These are phyloP conservation scores for Anisogramma anomala DNA, from an alignment of 2,329 filamentous ascomycete genomes.

Conservation along the genomic window DNA sequence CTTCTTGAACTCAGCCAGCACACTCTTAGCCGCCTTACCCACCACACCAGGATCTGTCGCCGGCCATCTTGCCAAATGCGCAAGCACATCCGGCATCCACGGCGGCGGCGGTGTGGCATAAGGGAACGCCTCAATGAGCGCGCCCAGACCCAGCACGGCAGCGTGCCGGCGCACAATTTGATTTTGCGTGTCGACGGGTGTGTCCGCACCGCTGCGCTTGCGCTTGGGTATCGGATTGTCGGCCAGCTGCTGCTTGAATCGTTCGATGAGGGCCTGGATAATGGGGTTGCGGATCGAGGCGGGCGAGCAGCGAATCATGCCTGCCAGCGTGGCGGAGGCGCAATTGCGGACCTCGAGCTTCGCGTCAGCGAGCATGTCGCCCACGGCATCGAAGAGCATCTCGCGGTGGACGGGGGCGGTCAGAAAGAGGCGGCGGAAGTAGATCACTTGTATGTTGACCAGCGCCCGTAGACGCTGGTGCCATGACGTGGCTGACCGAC, in stretches of 20 bases:
- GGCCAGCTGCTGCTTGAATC: conserved; percentile 67
- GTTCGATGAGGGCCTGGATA: conserved; percentile 61
- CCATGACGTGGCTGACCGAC: conserved; percentile 75
- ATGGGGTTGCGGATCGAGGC: conserved; percentile 65
- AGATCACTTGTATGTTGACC: conserved; percentile 97
- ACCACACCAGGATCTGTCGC: conserved; percentile 85
- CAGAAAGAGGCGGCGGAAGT: conserved; percentile 91
- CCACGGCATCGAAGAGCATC: conserved; percentile 80
- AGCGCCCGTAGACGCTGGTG: conserved; percentile 89
- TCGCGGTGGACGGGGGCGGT: conserved; percentile 64
- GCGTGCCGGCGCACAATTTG: conserved; percentile 77
- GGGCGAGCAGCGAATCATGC: conserved; percentile 96
- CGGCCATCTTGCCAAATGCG: conserved; percentile 71
- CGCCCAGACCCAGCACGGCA: conserved; percentile 80
- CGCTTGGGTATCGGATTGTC: conserved; percentile 80
- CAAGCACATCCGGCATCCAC: conserved; percentile 91
- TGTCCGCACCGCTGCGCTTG: conserved; percentile 55
- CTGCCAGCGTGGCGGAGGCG: conserved; percentile 83
- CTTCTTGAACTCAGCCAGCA: conserved; percentile 97
- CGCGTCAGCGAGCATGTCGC: conserved; percentile 81
- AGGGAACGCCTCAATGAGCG: conserved; percentile 88
- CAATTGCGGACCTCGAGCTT: conserved; percentile 92
- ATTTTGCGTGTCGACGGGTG: conserved; percentile 58
- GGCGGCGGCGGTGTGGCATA: conserved; percentile 83
- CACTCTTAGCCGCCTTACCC: conserved; percentile 87